A percentile compares a stretch with the other conserved stretches of the same genome.
Conservation (phyloP, 495 filamentous ascomycete genomes). For the Xylaria castorea region DNA sequence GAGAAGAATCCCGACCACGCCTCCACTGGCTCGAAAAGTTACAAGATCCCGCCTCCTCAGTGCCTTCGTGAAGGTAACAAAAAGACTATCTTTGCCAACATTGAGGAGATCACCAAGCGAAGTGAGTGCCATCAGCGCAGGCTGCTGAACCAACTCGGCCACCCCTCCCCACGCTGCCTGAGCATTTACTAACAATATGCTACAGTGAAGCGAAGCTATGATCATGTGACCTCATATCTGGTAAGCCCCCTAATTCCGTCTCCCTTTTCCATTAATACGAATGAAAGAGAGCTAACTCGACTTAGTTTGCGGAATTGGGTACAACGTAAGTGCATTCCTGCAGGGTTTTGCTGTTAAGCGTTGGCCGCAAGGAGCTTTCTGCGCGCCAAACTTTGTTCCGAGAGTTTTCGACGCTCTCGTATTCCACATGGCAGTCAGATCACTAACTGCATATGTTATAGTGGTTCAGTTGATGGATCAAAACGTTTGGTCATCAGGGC, state of each 20-base stretch:
- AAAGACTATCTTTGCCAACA: constrained; percentile 99
- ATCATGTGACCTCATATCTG: constrained; percentile 95
- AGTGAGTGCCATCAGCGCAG: constrained; percentile 21
- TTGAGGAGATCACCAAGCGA: constrained; percentile 83
- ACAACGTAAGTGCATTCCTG: constrained; percentile 52
- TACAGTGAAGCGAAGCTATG: constrained; percentile 87
- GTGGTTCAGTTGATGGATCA: constrained; percentile 89
- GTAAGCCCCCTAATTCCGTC: constrained; percentile 3
- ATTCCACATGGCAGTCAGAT: background rate
- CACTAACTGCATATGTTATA: constrained; percentile 41
- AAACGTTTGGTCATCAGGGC: constrained; percentile 97
- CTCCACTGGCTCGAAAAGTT: constrained; percentile 84
- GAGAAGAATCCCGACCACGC: constrained; percentile 94
- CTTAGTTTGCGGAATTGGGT: constrained; percentile 88
- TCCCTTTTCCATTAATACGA: background rate
- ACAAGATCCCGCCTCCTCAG: constrained; percentile 99
- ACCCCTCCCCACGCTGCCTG: constrained; percentile 2
- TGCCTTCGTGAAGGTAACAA: constrained; percentile 99
- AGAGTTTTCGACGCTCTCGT: background rate
- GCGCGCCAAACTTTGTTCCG: background rate
- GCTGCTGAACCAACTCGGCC: background rate
- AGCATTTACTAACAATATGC: constrained; percentile 62
- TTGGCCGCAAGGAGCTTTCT: background rate
- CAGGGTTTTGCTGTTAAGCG: background rate
- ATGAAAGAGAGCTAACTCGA: background rate